These are phyloP conservation scores for Cardiospermum halicacabum DNA, from an alignment of 345 rosid species.

Conservation along the genomic window DNA sequence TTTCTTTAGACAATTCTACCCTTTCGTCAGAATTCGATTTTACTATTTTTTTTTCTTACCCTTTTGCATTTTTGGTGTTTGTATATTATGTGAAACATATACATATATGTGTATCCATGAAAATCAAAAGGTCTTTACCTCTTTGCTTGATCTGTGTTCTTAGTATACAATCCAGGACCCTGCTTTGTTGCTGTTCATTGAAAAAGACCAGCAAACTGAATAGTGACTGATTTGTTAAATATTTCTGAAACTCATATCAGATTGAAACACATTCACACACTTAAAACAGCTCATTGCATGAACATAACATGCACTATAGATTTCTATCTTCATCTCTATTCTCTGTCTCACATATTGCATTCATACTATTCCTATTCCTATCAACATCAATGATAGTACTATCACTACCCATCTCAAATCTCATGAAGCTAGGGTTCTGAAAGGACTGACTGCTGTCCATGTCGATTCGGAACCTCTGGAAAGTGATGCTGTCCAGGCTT, in stretches of 20 bases:
- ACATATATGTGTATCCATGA: constrained; percentile 11
- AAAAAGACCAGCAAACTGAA: not conserved
- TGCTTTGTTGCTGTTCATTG: not conserved
- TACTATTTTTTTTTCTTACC: not conserved
- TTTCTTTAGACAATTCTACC: constrained; percentile 14
- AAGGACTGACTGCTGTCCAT: constrained; percentile 38
- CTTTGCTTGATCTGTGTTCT: not conserved
- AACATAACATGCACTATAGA: no score
- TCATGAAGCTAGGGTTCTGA: constrained; percentile 34
- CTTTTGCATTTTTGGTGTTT: constrained; percentile 16
- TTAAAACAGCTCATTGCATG: no score
- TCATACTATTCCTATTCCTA: constrained; percentile 23
- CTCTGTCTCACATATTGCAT: constrained; percentile 20
- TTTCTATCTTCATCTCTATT: constrained; percentile 16
- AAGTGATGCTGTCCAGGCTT: constrained; percentile 45
- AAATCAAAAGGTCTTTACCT: constrained; percentile 14
- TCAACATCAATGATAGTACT: constrained; percentile 34
- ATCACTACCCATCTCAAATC: constrained; percentile 30
- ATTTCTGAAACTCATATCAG: no score
- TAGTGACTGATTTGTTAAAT: no score
- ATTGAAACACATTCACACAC: no score
- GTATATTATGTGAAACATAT: constrained; percentile 38
- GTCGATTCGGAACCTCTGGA: constrained; percentile 46
- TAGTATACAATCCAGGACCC: not conserved
- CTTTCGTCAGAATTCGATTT: constrained; percentile 13